Conservation (phyloP, 2,329 filamentous ascomycete genomes). For the Fusarium papillatum region DNA sequence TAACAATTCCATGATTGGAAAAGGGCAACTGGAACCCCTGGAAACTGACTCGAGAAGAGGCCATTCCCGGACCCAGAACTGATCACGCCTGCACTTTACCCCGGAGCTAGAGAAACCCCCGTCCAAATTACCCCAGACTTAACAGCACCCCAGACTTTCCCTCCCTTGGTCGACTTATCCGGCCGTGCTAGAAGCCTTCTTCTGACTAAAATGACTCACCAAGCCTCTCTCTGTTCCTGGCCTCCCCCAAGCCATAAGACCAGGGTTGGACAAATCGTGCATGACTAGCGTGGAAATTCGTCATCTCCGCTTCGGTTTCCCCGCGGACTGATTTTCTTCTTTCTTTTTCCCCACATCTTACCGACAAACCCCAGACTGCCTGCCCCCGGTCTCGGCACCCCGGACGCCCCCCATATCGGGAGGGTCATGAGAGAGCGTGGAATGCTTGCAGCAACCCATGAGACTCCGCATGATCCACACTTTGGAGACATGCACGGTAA, state of each 20-base stretch:
- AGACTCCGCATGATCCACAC: constrained; percentile 14
- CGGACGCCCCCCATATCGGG: constrained; percentile 28
- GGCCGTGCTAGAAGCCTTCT: not conserved
- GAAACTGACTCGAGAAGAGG: not conserved
- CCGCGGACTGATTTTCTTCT: not conserved
- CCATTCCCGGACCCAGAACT: not conserved
- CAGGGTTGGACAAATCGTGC: constrained; percentile 38
- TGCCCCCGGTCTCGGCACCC: constrained; percentile 29
- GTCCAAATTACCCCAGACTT: not conserved
- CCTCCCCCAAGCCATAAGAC: constrained; percentile 4
- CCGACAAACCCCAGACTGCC: constrained; percentile 20
- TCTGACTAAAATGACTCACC: constrained; percentile 8
- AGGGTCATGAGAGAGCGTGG: constrained; percentile 22
- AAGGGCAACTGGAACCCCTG: not conserved
- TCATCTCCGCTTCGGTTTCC: constrained; percentile 11
- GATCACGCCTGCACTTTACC: not conserved
- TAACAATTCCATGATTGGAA: not conserved
- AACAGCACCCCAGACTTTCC: not conserved
- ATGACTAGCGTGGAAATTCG: constrained; percentile 24
- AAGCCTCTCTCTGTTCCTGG: constrained; percentile 1
- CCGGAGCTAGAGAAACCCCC: not conserved
- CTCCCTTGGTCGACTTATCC: not conserved
- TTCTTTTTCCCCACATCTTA: constrained; percentile 7
- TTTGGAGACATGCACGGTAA: constrained; percentile 1
- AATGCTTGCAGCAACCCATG: not conserved